Conservation (phyloP, 2,329 filamentous ascomycete species). For the Nemania abortiva region DNA sequence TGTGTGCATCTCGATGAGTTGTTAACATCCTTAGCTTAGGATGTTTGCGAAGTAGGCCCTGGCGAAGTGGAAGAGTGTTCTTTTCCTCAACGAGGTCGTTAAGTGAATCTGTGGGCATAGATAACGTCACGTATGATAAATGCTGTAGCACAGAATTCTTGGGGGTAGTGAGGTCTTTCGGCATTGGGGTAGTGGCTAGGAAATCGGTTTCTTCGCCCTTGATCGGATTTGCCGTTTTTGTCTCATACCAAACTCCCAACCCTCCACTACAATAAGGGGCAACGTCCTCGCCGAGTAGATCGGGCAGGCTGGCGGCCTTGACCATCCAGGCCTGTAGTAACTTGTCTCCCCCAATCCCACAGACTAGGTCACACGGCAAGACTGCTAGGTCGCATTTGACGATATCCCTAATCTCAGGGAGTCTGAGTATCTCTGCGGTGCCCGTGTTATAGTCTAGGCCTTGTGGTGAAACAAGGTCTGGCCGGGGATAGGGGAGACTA, state of each 20-base stretch:
- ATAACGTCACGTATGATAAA: slow-evolving; percentile 84
- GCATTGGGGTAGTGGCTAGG: slow-evolving; percentile 79
- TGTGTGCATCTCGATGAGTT: slow-evolving; percentile 88
- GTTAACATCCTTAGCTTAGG: slow-evolving; percentile 83
- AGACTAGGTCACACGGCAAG: slow-evolving; percentile 92
- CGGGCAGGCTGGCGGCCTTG: slow-evolving; percentile 76
- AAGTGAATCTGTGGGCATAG: slow-evolving; percentile 88
- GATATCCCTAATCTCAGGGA: slow-evolving; percentile 82
- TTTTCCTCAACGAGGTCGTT: slow-evolving; percentile 84
- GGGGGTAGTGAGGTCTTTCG: slow-evolving; percentile 67
- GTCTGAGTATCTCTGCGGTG: slow-evolving; percentile 87
- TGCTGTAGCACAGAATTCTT: slow-evolving; percentile 74
- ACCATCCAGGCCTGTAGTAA: slow-evolving; percentile 94
- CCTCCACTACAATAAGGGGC: slow-evolving; percentile 74
- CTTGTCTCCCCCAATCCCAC: slow-evolving; percentile 85
- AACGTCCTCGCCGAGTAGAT: slow-evolving; percentile 63
- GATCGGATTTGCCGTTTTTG: slow-evolving; percentile 77
- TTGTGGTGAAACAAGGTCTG: slow-evolving; percentile 80
- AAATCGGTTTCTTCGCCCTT: slow-evolving; percentile 97
- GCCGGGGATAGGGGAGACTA: slow-evolving; percentile 76
- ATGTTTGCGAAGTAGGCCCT: slow-evolving; percentile 80
- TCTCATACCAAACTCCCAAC: slow-evolving; percentile 91
- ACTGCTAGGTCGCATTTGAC: slow-evolving; percentile 90
- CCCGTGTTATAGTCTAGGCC: slow-evolving; percentile 85
- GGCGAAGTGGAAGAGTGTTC: slow-evolving; percentile 78